Base-by-base conservation (phyloP, 768 basidiomycete species). In the Serpula lacrymans region DNA sequence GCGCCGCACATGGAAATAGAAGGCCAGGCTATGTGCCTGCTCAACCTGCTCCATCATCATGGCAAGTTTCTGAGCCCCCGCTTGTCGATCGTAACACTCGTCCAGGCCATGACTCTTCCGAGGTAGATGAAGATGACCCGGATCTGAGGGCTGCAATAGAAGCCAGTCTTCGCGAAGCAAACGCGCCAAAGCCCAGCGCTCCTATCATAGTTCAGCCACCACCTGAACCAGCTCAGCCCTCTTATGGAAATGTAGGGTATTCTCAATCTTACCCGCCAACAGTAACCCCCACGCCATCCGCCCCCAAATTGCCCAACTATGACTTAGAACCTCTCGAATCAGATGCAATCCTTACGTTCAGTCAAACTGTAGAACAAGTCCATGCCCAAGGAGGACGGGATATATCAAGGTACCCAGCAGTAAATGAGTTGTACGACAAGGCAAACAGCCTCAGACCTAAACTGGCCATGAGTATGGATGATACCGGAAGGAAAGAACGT, bases 81-180 rank as follows among this genome's bases (percentile, higher is more conserved):
- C 36, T 62, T 12, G 69, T 87, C 30, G 76, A 83, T 42, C 79
- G 79, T 53, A 67, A 70, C 33, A 64, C 58, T 41, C 74, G 72
- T 37, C 75, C 73, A 12, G 63, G 71, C 35, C 38, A 45, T 37
- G 46, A 52, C 12, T 24, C 34, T 38, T 23, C 33, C 47, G 66
- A 60, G 3, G 79, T 71, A 9, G 86, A 90, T 9, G 94, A 95
- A 23, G 88, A 95, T 3, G 95, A 99, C 60, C 87, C 88, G 9
- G 93, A 98, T 43, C 69, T 99, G 14, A 78, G 74, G 43, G 88
- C 95, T 14, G 96, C 96, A 0, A 99, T 99, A 37, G 92, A 97
- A 57, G 96, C 96, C 0, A 91, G 88, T 57, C 62, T 99, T 46
- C 74, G 82, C n/a, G 96, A 99, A 52, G 83, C 77, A 3, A 80